Percentiles rank a stretch among this genome's conserved stretches.
Conservation (phyloP, 2,329 filamentous ascomycete species). For the Orbilia quercus region DNA sequence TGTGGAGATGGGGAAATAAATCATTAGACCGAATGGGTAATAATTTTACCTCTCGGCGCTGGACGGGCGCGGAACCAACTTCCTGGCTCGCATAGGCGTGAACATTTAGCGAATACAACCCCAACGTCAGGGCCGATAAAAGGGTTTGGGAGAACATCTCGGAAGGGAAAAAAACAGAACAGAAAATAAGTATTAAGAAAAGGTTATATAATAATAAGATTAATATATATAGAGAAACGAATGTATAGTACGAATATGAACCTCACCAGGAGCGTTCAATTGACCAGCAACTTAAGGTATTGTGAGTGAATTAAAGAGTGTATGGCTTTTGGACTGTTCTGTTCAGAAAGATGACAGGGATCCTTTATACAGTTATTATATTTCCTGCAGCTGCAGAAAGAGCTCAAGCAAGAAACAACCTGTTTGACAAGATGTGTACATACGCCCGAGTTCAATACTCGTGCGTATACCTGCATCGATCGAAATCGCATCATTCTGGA, state of each 20-base stretch:
- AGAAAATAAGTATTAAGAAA: neutral
- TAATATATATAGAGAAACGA: neutral
- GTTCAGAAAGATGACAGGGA: too few relatives aligned
- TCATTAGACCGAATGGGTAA: constrained; percentile 6
- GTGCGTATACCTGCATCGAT: too few relatives aligned
- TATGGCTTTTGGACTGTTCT: neutral
- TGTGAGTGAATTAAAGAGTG: neutral
- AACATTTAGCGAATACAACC: neutral
- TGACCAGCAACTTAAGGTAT: neutral
- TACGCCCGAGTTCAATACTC: too few relatives aligned
- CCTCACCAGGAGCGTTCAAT: constrained; percentile 10
- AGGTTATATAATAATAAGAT: neutral
- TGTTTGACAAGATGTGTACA: too few relatives aligned
- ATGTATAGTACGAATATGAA: neutral
- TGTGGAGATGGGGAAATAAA: neutral
- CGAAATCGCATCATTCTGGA: too few relatives aligned
- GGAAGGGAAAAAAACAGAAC: too few relatives aligned
- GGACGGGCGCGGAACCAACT: too few relatives aligned
- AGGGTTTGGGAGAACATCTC: neutral
- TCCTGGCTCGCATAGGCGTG: too few relatives aligned
- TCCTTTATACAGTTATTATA: too few relatives aligned
- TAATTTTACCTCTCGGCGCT: neutral
- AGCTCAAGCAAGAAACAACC: too few relatives aligned
- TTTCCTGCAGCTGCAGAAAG: too few relatives aligned
- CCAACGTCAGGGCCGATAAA: neutral